Evolutionary conservation across 2,329 filamentous ascomycete genomes (phyloP).

Genomic region (Alternaria metachromatica): DNA sequence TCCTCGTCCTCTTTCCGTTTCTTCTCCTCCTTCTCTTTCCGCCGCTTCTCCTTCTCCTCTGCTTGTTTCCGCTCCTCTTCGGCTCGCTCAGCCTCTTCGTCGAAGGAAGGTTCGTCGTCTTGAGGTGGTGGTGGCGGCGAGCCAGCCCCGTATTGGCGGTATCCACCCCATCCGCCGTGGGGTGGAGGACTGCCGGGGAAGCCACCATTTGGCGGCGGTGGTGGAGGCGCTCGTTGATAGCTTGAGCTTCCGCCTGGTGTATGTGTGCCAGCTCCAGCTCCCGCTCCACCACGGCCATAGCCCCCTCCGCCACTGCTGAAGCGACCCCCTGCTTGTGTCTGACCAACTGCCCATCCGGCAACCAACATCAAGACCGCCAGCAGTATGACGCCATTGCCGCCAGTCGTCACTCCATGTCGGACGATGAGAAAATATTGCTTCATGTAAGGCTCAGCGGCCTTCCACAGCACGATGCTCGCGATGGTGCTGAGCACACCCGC

Average conservation of each 20-base stretch:
- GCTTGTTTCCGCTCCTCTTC: slow-evolving; percentile 27
- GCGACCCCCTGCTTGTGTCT: slow-evolving; percentile 63
- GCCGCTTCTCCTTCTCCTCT: slow-evolving; percentile 10
- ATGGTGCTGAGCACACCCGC: slow-evolving; percentile 83
- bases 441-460: slow-evolving; percentile 74
- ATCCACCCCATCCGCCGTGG: slow-evolving; percentile 38
- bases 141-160: slow-evolving; percentile 38
- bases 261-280: slow-evolving; percentile 36
- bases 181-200: slow-evolving; percentile 44
- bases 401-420: slow-evolving; percentile 60
- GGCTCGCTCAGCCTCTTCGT: slow-evolving; percentile 66
- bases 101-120: slow-evolving; percentile 39
- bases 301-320: slow-evolving; percentile 36
- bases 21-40: slow-evolving; percentile 6
- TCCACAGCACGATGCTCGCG: slow-evolving; percentile 73
- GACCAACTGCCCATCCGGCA: slow-evolving; percentile 78
- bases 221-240: slow-evolving; percentile 40
- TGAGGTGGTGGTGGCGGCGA: slow-evolving; percentile 41
- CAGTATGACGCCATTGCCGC: slow-evolving; percentile 74
- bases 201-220: slow-evolving; percentile 38
- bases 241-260: slow-evolving; percentile 29
- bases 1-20: slow-evolving; percentile 5
- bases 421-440: slow-evolving; percentile 75
- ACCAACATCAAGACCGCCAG: slow-evolving; percentile 76
- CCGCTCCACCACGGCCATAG: slow-evolving; percentile 40